phyloP scores from a whole-genome alignment of 2,329 filamentous ascomycete genomes.

The Elsinoe batatas region DNA sequence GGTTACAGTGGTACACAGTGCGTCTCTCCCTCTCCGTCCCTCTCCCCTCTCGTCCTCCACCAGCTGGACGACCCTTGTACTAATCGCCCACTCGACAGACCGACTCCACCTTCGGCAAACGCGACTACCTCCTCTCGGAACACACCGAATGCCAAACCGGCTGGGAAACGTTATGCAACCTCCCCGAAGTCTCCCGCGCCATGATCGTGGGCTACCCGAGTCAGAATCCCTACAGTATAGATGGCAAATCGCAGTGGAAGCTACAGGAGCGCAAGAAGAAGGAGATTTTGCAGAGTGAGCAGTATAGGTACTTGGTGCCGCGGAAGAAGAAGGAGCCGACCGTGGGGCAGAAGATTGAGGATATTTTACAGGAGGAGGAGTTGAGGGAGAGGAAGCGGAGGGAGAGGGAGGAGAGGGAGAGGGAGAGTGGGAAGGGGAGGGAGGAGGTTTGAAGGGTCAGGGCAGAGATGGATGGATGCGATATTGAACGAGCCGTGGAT shows the following conservation, averaged over 20 bases:
- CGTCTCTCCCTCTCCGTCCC: background rate
- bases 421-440: background rate
- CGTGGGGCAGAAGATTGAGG: conserved; percentile 4
- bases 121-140: conserved; percentile 17
- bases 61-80: background rate
- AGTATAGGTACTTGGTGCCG: conserved; percentile 11
- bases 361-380: conserved; percentile 6
- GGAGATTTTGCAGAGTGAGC: background rate
- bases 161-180: conserved; percentile 14
- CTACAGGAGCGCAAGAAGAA: conserved; percentile 8
- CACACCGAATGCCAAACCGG: conserved; percentile 13
- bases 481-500: too few relatives aligned
- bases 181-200: conserved; percentile 14
- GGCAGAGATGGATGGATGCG: too few relatives aligned
- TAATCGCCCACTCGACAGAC: conserved; percentile 7
- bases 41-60: background rate
- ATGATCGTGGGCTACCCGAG: conserved; percentile 14
- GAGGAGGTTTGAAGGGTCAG: background rate
- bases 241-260: conserved; percentile 3
- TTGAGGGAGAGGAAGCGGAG: background rate
- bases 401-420: conserved; percentile 6
- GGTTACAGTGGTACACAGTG: conserved; percentile 16
- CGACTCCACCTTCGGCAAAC: conserved; percentile 14
- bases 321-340: conserved; percentile 9
- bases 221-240: conserved; percentile 16